Base-by-base conservation (phyloP, 2,329 filamentous ascomycete species). In the Cordyceps farinosa region DNA sequence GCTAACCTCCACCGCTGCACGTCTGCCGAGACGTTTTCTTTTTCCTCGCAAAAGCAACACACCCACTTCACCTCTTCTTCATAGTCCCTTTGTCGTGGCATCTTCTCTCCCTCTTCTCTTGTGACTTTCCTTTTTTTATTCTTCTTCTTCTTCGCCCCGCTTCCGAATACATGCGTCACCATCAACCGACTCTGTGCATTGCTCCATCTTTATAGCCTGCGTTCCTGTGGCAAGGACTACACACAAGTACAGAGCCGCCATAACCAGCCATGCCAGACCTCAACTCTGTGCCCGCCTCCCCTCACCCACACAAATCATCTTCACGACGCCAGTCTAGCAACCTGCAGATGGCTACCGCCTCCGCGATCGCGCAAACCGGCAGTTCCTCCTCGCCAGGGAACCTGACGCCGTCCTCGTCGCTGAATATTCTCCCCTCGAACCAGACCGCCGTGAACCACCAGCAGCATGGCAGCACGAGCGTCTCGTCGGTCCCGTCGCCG, bases 341-440 rank as follows among this genome's bases (percentile, higher is more conserved):
- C 27, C 74, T 74, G 63, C 78, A 80, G 62, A 80, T 80, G 75
- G 71, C 77, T 10, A 56, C 74, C 77, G 47, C 76, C 77, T 29
- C 72, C 77, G 4, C 57, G 17, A 30, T 72, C 69, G 5, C 62
- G n/a, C 11, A 60, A 66, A 27, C 42, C 51, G 38, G 27, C 53
- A 48, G 17, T 29, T 42, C 47, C 30, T 38, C 51, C 29, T 65
- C 64, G n/a, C 53, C 55, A 5, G 56, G 29, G 5, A 59, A 62
- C 13, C 65, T 66, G 13, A 66, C 80, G 3, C 62, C 68, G 6
- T 77, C 79, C 30, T 75, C 81, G 7, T 79, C 80, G 15, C 75
- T 85, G 36, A 82, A 86, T 65, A 83, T 87, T 67, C 78, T 87
- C 27, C 84, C 84, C 2, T 84, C 82, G 30, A 84, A 84, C 72